phyloP scores from a whole-genome alignment of 352 stramenopile genomes.

The Stephanocyclus meneghinianus region DNA sequence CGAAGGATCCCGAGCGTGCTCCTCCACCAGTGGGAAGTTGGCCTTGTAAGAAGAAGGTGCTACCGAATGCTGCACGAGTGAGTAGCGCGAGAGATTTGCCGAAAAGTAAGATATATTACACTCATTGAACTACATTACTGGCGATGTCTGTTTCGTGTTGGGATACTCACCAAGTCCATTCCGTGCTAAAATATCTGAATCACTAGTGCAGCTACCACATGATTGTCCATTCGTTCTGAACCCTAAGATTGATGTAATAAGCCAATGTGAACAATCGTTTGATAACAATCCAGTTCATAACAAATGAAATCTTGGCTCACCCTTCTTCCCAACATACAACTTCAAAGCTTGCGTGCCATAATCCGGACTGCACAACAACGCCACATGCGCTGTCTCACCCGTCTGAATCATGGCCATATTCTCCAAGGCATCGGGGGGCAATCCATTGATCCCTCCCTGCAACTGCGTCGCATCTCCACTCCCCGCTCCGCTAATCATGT shows the following conservation, averaged over 20 bases:
- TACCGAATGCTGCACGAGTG: slow-evolving; percentile 18
- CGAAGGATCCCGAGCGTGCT: slow-evolving; percentile 17
- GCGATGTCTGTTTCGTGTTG: no score
- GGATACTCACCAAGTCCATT: slow-evolving; percentile 31
- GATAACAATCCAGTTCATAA: no score
- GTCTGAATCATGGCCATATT: slow-evolving; percentile 39
- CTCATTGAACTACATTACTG: no score
- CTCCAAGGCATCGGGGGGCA: slow-evolving; percentile 35
- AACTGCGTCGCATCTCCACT: slow-evolving; percentile 5
- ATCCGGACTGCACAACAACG: slow-evolving; percentile 33
- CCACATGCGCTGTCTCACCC: slow-evolving; percentile 34
- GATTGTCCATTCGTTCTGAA: slow-evolving; percentile 13
- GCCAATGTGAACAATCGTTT: no score
- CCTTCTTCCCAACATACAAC: slow-evolving; percentile 45
- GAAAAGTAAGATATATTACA: neutral
- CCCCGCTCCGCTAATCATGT: slow-evolving; percentile 19
- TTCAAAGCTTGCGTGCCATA: slow-evolving; percentile 23
- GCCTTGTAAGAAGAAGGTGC: slow-evolving; percentile 20
- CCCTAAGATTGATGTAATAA: neutral
- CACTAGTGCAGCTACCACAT: slow-evolving; percentile 17
- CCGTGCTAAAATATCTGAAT: slow-evolving; percentile 32
- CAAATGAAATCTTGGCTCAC: neutral
- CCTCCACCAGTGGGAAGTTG: slow-evolving; percentile 5
- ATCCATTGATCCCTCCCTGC: slow-evolving; percentile 29
- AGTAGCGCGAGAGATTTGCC: neutral